Conservation (phyloP, 768 basidiomycete genomes). For the Suillus spraguei region DNA sequence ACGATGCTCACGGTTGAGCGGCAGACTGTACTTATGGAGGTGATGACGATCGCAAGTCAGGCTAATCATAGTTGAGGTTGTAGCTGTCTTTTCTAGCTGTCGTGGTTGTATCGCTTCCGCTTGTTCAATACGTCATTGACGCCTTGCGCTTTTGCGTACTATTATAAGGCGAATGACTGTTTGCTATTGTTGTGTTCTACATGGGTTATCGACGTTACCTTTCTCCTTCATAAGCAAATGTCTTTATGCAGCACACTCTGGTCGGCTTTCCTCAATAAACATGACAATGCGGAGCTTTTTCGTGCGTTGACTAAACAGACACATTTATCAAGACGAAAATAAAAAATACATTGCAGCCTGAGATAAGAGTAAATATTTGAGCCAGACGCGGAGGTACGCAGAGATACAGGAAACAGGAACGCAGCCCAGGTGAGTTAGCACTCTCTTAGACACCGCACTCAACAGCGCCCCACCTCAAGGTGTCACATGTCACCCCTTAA, state of each 20-base stretch:
- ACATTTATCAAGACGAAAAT: too few species aligned
- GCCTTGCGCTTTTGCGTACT: not conserved
- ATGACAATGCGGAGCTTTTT: not conserved
- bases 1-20: slow-evolving; percentile 73
- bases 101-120: not conserved
- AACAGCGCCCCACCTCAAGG: too few species aligned
- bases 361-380: too few species aligned
- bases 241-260: not conserved
- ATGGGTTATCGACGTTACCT: not conserved
- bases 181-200: not conserved
- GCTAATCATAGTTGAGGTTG: not conserved
- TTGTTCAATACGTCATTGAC: not conserved
- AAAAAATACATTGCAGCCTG: too few species aligned
- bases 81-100: not conserved
- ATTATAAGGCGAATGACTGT: not conserved
- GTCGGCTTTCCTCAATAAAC: not conserved
- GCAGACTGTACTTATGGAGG: slow-evolving; percentile 46
- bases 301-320: too few species aligned
- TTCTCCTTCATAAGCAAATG: not conserved
- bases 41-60: not conserved
- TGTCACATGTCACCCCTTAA: too few species aligned
- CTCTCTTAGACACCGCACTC: too few species aligned
- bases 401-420: too few species aligned
- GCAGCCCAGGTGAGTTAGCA: too few species aligned
- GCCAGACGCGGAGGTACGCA: too few species aligned